Evolutionary conservation across 345 rosid genomes (phyloP), one percentile per base, ranked within the genome.

Genomic region (Linum usitatissimum): DNA sequence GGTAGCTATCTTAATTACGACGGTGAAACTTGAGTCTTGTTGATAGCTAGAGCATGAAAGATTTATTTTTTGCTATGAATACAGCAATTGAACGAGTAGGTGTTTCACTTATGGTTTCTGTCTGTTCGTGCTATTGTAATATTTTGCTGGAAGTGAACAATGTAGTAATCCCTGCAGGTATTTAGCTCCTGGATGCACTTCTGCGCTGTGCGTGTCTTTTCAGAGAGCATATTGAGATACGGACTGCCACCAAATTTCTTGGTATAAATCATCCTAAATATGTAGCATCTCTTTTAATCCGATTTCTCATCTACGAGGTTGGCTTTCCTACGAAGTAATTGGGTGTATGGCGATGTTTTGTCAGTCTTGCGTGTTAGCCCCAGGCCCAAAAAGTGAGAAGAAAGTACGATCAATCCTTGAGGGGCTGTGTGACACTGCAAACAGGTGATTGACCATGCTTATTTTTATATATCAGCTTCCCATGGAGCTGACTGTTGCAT

Each of bases 141-240:
- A 63, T 48, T 48, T 57, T 60, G 20, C 6, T 51, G 17, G 59
- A 65, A 67, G 55, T 15, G 38, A 40, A 53, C 53, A 36, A 54
- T 49, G 65, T 62, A 39, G 65, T 62, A 39, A 39, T 17, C 21
- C 49, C 34, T 84, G 76, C 79, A 94, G 97, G 96, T 90, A 76
- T 94, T 94, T 72, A 88, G 88, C 78, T 85, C 96, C 10, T 94
- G 96, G 97, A 94, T 94, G 99, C 99, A 94, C 77, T 94, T 94
- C 66, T 94, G 96, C 83, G 97, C 96, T 69, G 88, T 94, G n/a
- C 95, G 97, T 57, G 28, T 84, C 63, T 94, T 86, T 74, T 78
- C 96, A 55, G 97, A 94, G 80, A 90, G 99, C 79, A 94, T 94
- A 53, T 78, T 94, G 79, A 85, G 99, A 88, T 88, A 94, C 69